A percentile compares a stretch with the other conserved stretches of the same genome.
phyloP scores from a whole-genome alignment of 2,329 filamentous ascomycete genomes.

The Nakataea oryzae region DNA sequence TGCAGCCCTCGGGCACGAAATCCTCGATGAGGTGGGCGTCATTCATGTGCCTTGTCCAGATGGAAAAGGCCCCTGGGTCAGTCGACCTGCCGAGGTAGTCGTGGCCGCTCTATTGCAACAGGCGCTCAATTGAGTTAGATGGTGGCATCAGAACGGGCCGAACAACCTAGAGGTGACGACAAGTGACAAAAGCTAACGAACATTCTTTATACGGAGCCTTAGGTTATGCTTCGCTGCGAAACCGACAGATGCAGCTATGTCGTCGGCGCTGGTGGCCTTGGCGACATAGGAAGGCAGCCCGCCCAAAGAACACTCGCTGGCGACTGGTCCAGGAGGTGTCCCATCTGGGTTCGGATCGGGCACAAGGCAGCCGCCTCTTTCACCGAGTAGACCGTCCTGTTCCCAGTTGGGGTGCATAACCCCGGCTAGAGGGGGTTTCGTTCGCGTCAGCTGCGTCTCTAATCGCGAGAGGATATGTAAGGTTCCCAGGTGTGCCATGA shows the following conservation, averaged over 20 bases:
- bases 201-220: background rate
- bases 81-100: background rate
- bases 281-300: background rate
- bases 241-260: background rate
- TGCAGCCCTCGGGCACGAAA: background rate
- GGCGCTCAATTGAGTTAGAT: background rate
- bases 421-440: background rate
- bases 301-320: background rate
- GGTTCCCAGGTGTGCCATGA: background rate
- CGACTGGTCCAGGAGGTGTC: background rate
- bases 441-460: background rate
- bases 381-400: background rate
- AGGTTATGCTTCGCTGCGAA: background rate
- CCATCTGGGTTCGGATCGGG: background rate
- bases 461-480: background rate
- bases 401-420: background rate
- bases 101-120: background rate
- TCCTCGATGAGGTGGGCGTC: background rate
- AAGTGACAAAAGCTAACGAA: background rate
- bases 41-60: background rate
- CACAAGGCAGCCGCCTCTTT: background rate
- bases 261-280: background rate
- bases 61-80: background rate
- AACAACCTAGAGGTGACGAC: too few relatives aligned
- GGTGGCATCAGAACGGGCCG: too few relatives aligned